phyloP scores from a whole-genome alignment of 768 basidiomycete species.

The Suillus fuscotomentosus region DNA sequence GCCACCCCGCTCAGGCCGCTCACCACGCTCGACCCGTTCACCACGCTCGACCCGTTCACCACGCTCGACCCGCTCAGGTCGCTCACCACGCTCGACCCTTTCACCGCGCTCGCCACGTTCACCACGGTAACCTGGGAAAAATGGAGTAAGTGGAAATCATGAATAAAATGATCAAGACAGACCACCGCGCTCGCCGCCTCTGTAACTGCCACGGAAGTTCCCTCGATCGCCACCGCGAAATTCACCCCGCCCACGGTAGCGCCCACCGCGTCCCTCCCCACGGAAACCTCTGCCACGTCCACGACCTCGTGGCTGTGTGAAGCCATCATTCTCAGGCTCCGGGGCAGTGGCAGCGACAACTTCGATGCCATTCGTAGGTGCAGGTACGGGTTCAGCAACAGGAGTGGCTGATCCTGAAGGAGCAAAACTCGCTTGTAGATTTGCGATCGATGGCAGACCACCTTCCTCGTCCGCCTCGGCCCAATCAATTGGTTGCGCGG shows the following conservation, averaged over 20 bases:
- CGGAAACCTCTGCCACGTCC: conserved; percentile 44
- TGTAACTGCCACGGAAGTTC: conserved; percentile 36
- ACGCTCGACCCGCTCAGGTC: not conserved
- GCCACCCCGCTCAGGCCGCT: conserved; percentile 16
- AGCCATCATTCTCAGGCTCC: conserved; percentile 59
- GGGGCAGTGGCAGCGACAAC: conserved; percentile 22
- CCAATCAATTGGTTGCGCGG: conserved; percentile 65
- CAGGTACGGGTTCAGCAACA: conserved; percentile 30
- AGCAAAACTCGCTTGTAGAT: conserved; percentile 74
- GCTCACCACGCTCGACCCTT: not conserved
- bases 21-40: conserved; percentile 16
- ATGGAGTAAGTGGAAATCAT: not conserved
- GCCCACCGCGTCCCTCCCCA: conserved; percentile 40
- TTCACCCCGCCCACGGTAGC: conserved; percentile 34
- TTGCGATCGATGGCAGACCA: conserved; percentile 74
- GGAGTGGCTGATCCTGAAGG: conserved; percentile 74
- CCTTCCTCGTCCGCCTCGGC: conserved; percentile 73
- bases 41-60: conserved; percentile 1
- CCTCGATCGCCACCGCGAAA: conserved; percentile 40
- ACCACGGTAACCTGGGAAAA: conserved; percentile 17
- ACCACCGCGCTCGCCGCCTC: conserved; percentile 33
- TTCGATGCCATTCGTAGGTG: conserved; percentile 21
- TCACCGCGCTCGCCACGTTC: not conserved
- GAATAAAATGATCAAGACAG: not conserved
- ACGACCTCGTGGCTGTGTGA: conserved; percentile 49